phyloP scores from a whole-genome alignment of 192 early-diverging fungal species.

The Coemansia javaensis region DNA sequence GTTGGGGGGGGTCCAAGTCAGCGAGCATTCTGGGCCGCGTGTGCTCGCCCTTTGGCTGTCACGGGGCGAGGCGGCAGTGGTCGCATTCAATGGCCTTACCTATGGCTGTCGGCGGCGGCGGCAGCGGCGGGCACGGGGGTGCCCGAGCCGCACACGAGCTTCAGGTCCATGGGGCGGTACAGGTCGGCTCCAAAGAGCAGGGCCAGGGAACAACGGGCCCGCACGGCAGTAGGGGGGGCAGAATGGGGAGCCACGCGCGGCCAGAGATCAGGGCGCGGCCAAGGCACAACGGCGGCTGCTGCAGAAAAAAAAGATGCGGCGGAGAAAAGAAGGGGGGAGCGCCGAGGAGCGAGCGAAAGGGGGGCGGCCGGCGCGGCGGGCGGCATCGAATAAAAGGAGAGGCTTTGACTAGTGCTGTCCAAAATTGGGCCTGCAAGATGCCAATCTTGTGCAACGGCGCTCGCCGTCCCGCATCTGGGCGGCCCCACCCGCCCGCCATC shows the following conservation, averaged over 20 bases:
- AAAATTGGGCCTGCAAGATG: slow-evolving; percentile 8
- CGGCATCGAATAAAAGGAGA: background rate
- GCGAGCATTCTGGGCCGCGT: too few relatives aligned
- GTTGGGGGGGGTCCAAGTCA: too few relatives aligned
- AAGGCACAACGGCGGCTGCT: too few relatives aligned
- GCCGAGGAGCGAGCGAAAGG: too few relatives aligned
- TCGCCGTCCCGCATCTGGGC: too few relatives aligned
- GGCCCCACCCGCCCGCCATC: background rate
- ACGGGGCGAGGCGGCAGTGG: too few relatives aligned
- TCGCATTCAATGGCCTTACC: too few relatives aligned
- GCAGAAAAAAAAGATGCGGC: slow-evolving; percentile 9
- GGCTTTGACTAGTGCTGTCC: slow-evolving; percentile 1
- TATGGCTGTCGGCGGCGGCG: background rate
- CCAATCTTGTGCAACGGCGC: slow-evolving; percentile 20
- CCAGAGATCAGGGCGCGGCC: background rate
- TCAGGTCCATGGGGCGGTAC: slow-evolving; percentile 36
- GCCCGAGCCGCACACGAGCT: slow-evolving; percentile 26
- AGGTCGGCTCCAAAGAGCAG: background rate
- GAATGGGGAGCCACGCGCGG: background rate
- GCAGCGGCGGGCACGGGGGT: background rate
- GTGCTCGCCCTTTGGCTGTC: too few relatives aligned
- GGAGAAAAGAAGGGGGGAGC: background rate
- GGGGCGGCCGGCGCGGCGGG: too few relatives aligned
- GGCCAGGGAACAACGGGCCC: background rate
- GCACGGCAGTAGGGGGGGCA: background rate